Conservation (phyloP, 192 early-diverging fungal species). For the Cetraspora pellucida region DNA sequence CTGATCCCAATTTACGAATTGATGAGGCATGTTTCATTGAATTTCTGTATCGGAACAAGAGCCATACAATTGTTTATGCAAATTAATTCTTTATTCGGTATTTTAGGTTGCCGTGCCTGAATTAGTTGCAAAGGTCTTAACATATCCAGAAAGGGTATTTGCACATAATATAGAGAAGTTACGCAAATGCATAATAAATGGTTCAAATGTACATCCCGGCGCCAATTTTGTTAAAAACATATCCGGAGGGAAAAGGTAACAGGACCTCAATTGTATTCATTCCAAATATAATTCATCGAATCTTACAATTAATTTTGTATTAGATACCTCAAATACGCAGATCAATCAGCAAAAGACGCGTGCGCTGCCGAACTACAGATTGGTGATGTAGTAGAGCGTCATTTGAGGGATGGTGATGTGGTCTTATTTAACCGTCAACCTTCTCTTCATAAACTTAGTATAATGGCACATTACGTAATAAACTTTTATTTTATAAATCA, state of each 20-base stretch:
- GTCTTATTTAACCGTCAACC: slow-evolving; percentile 99
- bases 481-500: slow-evolving; percentile 2
- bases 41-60: neutral
- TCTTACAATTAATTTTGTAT: slow-evolving; percentile 10
- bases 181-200: slow-evolving; percentile 76
- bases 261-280: neutral
- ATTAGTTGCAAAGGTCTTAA: slow-evolving; percentile 86
- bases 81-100: neutral
- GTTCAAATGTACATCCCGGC: slow-evolving; percentile 88
- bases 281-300: neutral
- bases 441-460: slow-evolving; percentile 93
- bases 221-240: slow-evolving; percentile 80
- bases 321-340: slow-evolving; percentile 72
- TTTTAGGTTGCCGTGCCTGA: slow-evolving; percentile 83
- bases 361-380: slow-evolving; percentile 71
- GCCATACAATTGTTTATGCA: neutral
- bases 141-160: slow-evolving; percentile 96
- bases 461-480: slow-evolving; percentile 93
- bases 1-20: slow-evolving; percentile 97
- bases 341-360: slow-evolving; percentile 51
- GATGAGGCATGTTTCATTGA: slow-evolving; percentile 70
- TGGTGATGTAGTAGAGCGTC: slow-evolving; percentile 96
- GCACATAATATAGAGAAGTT: slow-evolving; percentile 83
- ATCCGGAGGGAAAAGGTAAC: slow-evolving; percentile 46
- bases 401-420: slow-evolving; percentile 90